phyloP scores from a whole-genome alignment of 495 filamentous ascomycete genomes.

The Penicillium robsamsonii region DNA sequence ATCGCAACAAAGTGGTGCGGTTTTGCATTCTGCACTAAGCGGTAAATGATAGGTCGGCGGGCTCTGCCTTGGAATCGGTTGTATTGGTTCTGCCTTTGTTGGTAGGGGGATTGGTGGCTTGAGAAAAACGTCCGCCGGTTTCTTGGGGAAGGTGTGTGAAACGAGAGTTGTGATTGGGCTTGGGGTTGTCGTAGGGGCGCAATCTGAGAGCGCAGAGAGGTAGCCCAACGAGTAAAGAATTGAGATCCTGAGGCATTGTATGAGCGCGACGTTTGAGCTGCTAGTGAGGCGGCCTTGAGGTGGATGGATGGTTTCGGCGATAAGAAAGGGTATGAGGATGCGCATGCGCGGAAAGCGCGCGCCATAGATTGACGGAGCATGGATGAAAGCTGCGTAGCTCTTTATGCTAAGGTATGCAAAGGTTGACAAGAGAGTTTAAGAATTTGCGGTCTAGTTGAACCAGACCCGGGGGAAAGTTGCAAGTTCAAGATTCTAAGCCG shows the following conservation, averaged over 20 bases:
- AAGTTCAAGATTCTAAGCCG: slow-evolving; percentile 5
- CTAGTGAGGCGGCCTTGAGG: background rate
- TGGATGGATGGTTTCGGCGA: slow-evolving; percentile 3
- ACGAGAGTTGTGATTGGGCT: background rate
- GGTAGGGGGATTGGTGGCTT: slow-evolving; percentile 6
- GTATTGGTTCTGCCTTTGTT: slow-evolving; percentile 26
- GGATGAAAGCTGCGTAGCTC: background rate
- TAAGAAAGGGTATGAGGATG: background rate
- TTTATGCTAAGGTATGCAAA: background rate
- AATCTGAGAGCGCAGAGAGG: background rate
- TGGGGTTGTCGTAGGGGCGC: background rate
- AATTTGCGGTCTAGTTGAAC: background rate
- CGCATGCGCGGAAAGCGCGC: slow-evolving; percentile 4
- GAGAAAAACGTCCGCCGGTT: slow-evolving; percentile 23
- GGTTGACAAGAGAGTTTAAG: background rate
- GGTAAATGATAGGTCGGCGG: slow-evolving; percentile 18
- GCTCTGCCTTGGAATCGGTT: slow-evolving; percentile 30
- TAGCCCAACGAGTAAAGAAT: background rate
- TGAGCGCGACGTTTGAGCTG: background rate
- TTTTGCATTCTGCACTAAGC: slow-evolving; percentile 23
- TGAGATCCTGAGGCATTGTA: background rate
- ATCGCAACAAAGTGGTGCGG: slow-evolving; percentile 37
- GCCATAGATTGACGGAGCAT: slow-evolving; percentile 8
- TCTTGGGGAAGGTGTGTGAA: background rate
- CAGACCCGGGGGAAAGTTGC: background rate